Evolutionary conservation across 305 asterid genomes (phyloP), one percentile per base, ranked within the genome.

Genomic region (Ajuga reptans): DNA sequence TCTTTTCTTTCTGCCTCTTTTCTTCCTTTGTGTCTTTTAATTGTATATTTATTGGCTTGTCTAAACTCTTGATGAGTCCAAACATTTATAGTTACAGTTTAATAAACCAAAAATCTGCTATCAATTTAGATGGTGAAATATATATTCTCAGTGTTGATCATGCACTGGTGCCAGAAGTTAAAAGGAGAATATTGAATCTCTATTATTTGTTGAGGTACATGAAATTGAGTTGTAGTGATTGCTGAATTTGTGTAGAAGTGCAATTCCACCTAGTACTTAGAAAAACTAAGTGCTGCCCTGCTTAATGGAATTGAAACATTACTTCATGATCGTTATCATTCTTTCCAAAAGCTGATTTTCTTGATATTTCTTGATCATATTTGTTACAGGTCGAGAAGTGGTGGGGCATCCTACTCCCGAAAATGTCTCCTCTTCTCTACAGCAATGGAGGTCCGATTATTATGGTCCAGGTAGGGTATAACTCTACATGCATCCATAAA

Each of bases 401-500:
- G 98, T 92, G 98, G 98, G 79, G 75, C 58, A 63, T 81, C 72
- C 83, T 92, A 52, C 92, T 92, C 56, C 97, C 95, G 0, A 92
- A 83, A 81, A 64, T 90, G 73, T 56, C 79, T 71, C 91, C 93
- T 69, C 85, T 79, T 79, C 87, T 89, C 31, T 90, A 85, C 74
- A 66, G 79, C 87, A 90, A 83, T 55, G 97, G 98, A 43, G 96
- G 98, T 71, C 92, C 98, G 54, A 78, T 92, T 69, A 79, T 86
- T 56, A 90, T 92, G 97, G 86, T 85, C 78, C 97, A 92, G 90
- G 97, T 92, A 70, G 46, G 81, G 66, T 47, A 67, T 71, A 45
- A 60, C 24, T 66, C 9, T 15, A 63, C 57, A 33, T 34, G 9
- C 29, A 12, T 31, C 31, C 37, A 15, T 69, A 63, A 24, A 47